Percentiles rank a stretch among this genome's conserved stretches.
Conservation (phyloP, 257 asterid genomes). For the Gentiana dahurica region DNA sequence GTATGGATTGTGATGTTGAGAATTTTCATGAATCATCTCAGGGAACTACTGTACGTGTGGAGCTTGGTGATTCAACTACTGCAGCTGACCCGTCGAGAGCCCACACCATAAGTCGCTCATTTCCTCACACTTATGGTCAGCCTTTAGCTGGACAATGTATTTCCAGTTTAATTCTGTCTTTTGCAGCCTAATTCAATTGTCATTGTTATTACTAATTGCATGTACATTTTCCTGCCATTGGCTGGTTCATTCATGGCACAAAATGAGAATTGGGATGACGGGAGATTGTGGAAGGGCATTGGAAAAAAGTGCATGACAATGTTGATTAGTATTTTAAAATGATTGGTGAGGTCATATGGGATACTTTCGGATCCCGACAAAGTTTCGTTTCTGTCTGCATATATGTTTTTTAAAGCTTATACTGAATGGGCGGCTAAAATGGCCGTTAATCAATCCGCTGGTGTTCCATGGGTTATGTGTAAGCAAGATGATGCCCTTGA, state of each 20-base stretch:
- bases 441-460: too few species aligned
- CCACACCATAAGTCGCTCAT: too few species aligned
- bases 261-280: slow-evolving; percentile 58
- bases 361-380: slow-evolving; percentile 79
- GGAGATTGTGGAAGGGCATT: slow-evolving; percentile 62
- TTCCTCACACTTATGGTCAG: too few species aligned
- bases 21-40: too few species aligned
- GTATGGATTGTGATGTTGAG: too few species aligned
- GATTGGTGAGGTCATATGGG: slow-evolving; percentile 88
- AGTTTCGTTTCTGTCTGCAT: slow-evolving; percentile 26
- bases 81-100: too few species aligned
- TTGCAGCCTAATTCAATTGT: slow-evolving; percentile 6
- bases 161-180: background rate
- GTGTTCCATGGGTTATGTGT: too few species aligned
- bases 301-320: slow-evolving; percentile 67
- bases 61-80: too few species aligned
- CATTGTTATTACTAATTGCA: slow-evolving; percentile 1
- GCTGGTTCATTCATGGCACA: slow-evolving; percentile 68
- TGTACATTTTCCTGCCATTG: slow-evolving; percentile 28
- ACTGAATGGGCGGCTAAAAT: too few species aligned
- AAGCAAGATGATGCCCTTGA: too few species aligned
- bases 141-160: slow-evolving; percentile 70
- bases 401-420: background rate
- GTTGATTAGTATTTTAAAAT: slow-evolving; percentile 85
- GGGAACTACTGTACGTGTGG: too few species aligned